A percentile compares a stretch with the other conserved stretches of the same genome.
Evolutionary conservation across 495 filamentous ascomycete species (phyloP).

Genomic region (Xylaria longipes): DNA sequence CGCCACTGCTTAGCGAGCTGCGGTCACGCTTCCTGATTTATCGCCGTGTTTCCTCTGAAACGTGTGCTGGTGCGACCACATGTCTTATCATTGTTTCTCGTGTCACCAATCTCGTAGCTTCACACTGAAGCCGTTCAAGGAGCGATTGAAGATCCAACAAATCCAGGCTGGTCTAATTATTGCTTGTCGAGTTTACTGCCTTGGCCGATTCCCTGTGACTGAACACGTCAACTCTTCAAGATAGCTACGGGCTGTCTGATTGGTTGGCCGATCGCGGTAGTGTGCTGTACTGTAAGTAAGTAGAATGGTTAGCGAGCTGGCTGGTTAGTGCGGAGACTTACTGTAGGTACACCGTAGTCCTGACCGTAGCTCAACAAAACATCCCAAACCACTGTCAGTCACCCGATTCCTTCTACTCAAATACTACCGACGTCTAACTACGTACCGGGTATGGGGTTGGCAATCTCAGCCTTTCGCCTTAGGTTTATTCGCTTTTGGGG

Average conservation of each 20-base stretch:
- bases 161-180: not conserved
- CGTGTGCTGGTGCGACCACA: not conserved
- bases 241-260: not conserved
- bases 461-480: not conserved
- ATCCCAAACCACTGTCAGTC: not conserved
- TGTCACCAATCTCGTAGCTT: not conserved
- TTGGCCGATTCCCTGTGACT: not conserved
- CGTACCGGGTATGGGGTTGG: not conserved
- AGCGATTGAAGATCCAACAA: not conserved
- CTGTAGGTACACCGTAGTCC: not conserved
- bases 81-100: not conserved
- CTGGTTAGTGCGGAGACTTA: not conserved
- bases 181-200: too few species aligned
- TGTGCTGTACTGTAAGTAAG: not conserved
- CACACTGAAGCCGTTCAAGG: not conserved
- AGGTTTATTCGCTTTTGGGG: not conserved
- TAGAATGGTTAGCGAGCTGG: not conserved
- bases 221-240: not conserved
- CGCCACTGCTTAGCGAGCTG: slow-evolving; percentile 12
- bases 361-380: not conserved
- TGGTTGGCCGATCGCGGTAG: slow-evolving; percentile 1
- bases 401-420: not conserved
- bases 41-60: not conserved
- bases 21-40: not conserved
- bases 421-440: not conserved